phyloP scores from a whole-genome alignment of 495 filamentous ascomycete species.

The Copromyces sp. region DNA sequence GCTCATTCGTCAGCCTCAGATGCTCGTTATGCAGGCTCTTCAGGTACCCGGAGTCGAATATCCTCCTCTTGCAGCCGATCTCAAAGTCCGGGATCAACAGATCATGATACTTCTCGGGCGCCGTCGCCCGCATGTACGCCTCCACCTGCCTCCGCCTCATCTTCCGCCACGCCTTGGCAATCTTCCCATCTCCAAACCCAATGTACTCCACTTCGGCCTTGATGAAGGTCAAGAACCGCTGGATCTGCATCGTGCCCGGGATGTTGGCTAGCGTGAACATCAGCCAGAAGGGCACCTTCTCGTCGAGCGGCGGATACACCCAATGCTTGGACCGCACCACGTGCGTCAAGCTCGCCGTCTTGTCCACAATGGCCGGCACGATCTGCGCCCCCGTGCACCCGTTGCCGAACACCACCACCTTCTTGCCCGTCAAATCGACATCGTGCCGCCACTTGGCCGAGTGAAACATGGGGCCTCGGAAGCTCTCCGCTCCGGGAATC shows the following conservation, averaged over 20 bases:
- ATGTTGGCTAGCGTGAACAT: not conserved
- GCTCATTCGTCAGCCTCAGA: constrained; percentile 24
- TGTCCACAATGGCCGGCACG: constrained; percentile 24
- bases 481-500: constrained; percentile 44
- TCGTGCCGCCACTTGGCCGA: constrained; percentile 46
- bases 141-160: constrained; percentile 8
- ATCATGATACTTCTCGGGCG: constrained; percentile 31
- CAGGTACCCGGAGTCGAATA: constrained; percentile 30
- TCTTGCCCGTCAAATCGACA: constrained; percentile 38
- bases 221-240: constrained; percentile 19
- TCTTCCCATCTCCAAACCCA: constrained; percentile 12
- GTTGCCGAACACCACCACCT: constrained; percentile 51
- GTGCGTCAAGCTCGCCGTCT: constrained; percentile 25
- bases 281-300: constrained; percentile 15
- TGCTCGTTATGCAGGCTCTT: constrained; percentile 22
- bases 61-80: constrained; percentile 34
- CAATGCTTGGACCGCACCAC: constrained; percentile 22
- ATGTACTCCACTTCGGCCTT: constrained; percentile 15
- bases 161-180: constrained; percentile 5
- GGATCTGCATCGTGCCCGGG: constrained; percentile 13
- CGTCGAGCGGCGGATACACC: constrained; percentile 28
- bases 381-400: constrained; percentile 46
- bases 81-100: constrained; percentile 34
- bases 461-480: constrained; percentile 47
- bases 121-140: constrained; percentile 26